phyloP scores from a whole-genome alignment of 768 basidiomycete genomes.

The Punctularia strigosozonata region DNA sequence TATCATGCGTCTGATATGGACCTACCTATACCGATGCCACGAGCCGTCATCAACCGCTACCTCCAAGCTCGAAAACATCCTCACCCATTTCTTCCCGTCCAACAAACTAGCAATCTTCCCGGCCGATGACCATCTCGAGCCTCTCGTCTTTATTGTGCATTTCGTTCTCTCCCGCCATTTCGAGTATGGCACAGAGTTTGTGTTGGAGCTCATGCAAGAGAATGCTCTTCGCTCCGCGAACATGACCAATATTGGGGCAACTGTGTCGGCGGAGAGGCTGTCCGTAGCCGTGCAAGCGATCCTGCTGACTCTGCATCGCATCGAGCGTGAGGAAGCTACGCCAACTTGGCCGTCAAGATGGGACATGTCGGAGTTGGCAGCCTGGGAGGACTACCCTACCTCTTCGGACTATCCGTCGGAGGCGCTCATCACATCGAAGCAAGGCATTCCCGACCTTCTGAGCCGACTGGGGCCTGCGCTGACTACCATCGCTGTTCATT shows the following conservation, averaged over 20 bases:
- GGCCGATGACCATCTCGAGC: conserved; percentile 65
- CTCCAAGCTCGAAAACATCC: conserved; percentile 61
- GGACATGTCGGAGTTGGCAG: conserved; percentile 48
- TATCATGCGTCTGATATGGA: conserved; percentile 78
- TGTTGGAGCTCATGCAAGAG: conserved; percentile 74
- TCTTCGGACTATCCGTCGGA: conserved; percentile 54
- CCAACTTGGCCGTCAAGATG: conserved; percentile 72
- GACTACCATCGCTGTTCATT: conserved; percentile 42
- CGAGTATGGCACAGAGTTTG: conserved; percentile 75
- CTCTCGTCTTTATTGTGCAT: conserved; percentile 69
- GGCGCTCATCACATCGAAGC: conserved; percentile 41
- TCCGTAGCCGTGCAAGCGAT: conserved; percentile 68
- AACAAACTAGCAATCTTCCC: conserved; percentile 50
- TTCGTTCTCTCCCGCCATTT: conserved; percentile 76
- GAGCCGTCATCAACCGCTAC: conserved; percentile 75
- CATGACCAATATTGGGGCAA: conserved; percentile 24
- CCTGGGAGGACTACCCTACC: conserved; percentile 56
- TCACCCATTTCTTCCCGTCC: conserved; percentile 72
- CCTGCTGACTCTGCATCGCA: conserved; percentile 53
- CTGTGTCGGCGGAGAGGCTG: conserved; percentile 60
- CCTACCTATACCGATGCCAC: conserved; percentile 88
- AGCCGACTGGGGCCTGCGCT: conserved; percentile 51
- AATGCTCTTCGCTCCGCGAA: conserved; percentile 31
- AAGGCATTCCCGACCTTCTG: conserved; percentile 63
- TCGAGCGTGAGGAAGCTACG: conserved; percentile 58